Percentiles rank a stretch among this genome's conserved stretches.
These are phyloP conservation scores for Xylariaceae sp. DNA, from an alignment of 2,329 filamentous ascomycete genomes.

Conservation along the genomic window DNA sequence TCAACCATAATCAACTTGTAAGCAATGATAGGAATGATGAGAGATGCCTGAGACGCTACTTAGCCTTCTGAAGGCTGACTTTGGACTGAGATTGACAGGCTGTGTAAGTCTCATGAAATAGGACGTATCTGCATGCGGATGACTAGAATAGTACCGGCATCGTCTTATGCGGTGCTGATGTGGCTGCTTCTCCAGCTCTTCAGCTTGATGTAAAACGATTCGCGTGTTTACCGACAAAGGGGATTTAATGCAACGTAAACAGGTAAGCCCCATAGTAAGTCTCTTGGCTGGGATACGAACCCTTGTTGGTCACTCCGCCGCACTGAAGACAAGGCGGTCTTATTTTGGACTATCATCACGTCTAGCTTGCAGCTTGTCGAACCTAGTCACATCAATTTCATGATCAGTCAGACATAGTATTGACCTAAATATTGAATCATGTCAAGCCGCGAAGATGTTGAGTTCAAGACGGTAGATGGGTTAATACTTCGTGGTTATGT, in stretches of 20 bases:
- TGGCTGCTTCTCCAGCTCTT: neutral
- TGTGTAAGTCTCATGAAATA: no score
- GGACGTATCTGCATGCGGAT: neutral
- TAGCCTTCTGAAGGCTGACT: neutral
- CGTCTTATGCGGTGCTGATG: neutral
- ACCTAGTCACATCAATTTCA: no score
- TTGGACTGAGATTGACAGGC: no score
- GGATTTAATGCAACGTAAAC: conserved; percentile 1
- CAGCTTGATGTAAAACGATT: neutral
- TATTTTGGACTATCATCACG: conserved; percentile 1
- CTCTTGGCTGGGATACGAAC: conserved; percentile 6
- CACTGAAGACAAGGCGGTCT: neutral
- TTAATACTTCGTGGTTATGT: conserved; percentile 47
- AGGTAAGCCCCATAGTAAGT: conserved; percentile 5
- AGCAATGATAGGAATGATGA: neutral
- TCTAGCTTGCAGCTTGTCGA: no score
- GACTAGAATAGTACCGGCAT: neutral
- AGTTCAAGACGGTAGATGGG: conserved; percentile 51
- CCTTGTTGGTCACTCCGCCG: conserved; percentile 2
- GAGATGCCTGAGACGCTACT: neutral
- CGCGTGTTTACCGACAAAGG: neutral
- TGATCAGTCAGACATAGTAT: no score
- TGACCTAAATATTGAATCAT: no score
- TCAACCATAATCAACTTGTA: neutral
- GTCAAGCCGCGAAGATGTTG: no score